phyloP scores from a whole-genome alignment of 2,329 filamentous ascomycete genomes.

The Sclerotinia subarctica region DNA sequence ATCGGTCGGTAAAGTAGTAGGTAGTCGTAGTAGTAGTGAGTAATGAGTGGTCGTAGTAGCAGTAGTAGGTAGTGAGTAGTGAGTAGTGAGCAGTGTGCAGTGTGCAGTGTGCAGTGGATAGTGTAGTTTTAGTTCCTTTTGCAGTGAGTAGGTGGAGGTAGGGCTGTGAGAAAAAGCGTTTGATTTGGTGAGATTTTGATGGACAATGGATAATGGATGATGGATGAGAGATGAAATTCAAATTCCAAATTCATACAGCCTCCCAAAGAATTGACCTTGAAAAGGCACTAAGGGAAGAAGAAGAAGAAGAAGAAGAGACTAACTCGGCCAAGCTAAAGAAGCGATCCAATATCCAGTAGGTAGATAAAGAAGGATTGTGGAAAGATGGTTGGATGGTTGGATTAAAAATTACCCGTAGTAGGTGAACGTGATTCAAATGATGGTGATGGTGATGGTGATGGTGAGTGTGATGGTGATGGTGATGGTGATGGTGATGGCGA shows the following conservation, averaged over 20 bases:
- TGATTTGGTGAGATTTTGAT: background rate
- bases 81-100: too few species aligned
- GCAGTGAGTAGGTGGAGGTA: too few species aligned
- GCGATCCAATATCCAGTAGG: constrained; percentile 7
- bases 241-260: background rate
- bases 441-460: too few species aligned
- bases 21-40: too few species aligned
- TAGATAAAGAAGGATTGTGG: background rate
- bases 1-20: too few species aligned
- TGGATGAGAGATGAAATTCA: background rate
- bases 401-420: background rate
- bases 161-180: too few species aligned
- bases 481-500: too few species aligned
- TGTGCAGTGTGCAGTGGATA: too few species aligned
- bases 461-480: too few species aligned
- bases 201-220: background rate
- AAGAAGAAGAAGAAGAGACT: background rate
- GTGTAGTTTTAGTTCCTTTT: too few species aligned
- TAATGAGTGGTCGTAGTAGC: too few species aligned
- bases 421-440: background rate
- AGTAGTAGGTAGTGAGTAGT: too few species aligned
- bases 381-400: background rate
- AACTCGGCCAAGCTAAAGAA: background rate
- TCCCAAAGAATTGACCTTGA: background rate
- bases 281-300: background rate